These are phyloP conservation scores for Acanthamoeba castellanii DNA, from an alignment of 208 protist genomes.

Conservation along the genomic window DNA sequence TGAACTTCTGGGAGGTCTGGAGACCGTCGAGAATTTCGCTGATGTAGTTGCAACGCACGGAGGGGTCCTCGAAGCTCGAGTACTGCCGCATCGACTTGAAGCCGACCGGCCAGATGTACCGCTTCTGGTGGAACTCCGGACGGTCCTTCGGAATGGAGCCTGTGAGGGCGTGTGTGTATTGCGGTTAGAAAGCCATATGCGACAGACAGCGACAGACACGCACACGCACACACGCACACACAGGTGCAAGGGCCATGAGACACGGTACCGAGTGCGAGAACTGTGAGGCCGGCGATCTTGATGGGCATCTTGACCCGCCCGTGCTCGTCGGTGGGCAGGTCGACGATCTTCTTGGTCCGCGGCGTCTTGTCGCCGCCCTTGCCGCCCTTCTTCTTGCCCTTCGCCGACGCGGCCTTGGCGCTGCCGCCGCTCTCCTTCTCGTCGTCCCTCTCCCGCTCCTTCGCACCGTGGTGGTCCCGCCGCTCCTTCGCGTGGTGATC, in stretches of 20 bases:
- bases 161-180: neutral
- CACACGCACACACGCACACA: neutral
- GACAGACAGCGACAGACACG: too few species aligned
- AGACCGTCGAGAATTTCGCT: constrained; percentile 67
- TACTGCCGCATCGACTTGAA: constrained; percentile 71
- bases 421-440: neutral
- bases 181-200: neutral
- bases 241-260: neutral
- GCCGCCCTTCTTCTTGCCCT: constrained; percentile 10
- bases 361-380: constrained; percentile 48
- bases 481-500: neutral
- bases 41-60: constrained; percentile 38
- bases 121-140: constrained; percentile 66
- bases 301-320: constrained; percentile 51
- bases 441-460: neutral
- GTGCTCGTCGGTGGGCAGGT: constrained; percentile 66
- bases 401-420: neutral
- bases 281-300: constrained; percentile 67
- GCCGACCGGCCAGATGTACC: constrained; percentile 73
- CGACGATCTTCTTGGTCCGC: constrained; percentile 70
- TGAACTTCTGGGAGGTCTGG: constrained; percentile 45
- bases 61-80: constrained; percentile 59
- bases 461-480: neutral
- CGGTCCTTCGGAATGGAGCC: constrained; percentile 54
- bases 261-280: constrained; percentile 23